Evolutionary conservation across 495 filamentous ascomycete species (phyloP).

Genomic region (Haplographium delicatum): DNA sequence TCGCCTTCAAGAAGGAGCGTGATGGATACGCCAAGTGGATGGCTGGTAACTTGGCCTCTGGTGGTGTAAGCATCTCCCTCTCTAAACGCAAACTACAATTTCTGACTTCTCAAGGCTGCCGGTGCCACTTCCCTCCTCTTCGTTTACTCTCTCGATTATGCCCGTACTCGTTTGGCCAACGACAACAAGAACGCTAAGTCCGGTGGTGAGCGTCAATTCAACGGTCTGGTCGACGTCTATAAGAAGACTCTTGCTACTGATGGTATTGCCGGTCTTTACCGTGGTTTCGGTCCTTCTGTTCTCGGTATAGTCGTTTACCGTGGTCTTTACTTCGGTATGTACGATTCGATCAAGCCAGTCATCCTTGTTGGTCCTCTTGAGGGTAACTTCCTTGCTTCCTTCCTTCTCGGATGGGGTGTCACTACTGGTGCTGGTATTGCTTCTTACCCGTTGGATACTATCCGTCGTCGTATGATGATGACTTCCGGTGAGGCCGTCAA

Average conservation of each 20-base stretch:
- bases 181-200: constrained; percentile 96
- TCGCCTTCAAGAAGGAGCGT: constrained; percentile 99
- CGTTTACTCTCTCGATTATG: constrained; percentile 99
- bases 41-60: constrained; percentile 98
- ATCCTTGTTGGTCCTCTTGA: constrained; percentile 85
- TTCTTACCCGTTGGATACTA: constrained; percentile 98
- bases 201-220: constrained; percentile 98
- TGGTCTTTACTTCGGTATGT: constrained; percentile 99
- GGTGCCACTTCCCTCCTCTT: constrained; percentile 99
- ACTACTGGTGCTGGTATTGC: constrained; percentile 99
- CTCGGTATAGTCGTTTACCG: constrained; percentile 99
- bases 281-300: constrained; percentile 99
- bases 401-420: constrained; percentile 97
- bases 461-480: constrained; percentile 99
- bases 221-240: constrained; percentile 98
- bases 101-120: constrained; percentile 62
- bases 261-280: constrained; percentile 98
- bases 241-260: constrained; percentile 98
- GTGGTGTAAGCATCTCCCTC: constrained; percentile 73
- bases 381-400: constrained; percentile 98
- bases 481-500: constrained; percentile 96
- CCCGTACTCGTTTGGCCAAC: constrained; percentile 99
- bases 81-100: background rate
- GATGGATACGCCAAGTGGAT: constrained; percentile 99
- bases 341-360: constrained; percentile 99